These are phyloP conservation scores for Ascoidea rubescens DNA, from an alignment of 805 yeast genomes.

Conservation along the genomic window DNA sequence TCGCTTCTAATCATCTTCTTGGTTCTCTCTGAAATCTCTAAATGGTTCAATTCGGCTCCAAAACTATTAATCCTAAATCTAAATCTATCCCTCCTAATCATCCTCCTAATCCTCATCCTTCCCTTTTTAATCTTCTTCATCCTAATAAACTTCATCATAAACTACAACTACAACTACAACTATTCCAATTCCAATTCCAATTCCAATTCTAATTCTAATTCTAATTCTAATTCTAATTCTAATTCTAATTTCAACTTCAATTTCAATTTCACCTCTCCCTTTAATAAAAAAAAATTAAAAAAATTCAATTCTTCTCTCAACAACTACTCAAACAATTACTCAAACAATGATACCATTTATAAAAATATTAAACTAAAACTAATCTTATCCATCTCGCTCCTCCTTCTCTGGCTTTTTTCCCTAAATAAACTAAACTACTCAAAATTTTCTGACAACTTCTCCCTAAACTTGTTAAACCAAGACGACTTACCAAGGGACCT, in stretches of 20 bases:
- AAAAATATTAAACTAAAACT: too few relatives aligned
- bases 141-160: neutral
- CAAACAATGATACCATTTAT: neutral
- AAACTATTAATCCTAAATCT: too few relatives aligned
- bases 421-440: too few relatives aligned
- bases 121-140: neutral
- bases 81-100: neutral
- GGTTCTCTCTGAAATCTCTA: neutral
- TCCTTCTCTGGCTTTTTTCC: neutral
- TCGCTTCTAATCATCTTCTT: neutral
- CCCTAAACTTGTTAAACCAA: neutral
- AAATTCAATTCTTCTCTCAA: too few relatives aligned
- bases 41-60: neutral
- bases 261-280: too few relatives aligned
- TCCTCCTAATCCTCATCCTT: too few relatives aligned
- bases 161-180: too few relatives aligned
- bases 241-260: too few relatives aligned
- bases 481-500: too few relatives aligned
- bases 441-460: neutral
- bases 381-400: neutral
- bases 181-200: neutral
- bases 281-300: too few relatives aligned
- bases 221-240: too few relatives aligned
- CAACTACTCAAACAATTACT: too few relatives aligned
- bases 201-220: neutral